Evolutionary conservation across 345 rosid species (phyloP).

Genomic region (Pseudoturritis turrita): DNA sequence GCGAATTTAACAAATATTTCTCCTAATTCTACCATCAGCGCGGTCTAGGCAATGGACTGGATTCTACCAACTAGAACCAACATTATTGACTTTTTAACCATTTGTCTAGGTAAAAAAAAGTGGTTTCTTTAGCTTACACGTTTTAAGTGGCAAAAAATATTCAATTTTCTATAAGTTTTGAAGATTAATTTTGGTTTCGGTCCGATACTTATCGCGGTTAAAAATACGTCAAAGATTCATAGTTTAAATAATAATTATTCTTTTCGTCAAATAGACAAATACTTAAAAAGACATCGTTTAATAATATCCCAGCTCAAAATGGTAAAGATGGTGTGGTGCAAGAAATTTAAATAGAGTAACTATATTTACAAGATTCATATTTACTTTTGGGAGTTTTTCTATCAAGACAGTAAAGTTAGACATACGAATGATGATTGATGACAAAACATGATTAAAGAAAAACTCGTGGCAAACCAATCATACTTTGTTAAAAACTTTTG

Average conservation of each 20-base stretch:
- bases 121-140: no score
- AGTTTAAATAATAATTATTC: neutral
- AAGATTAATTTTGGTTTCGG: neutral
- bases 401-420: constrained; percentile 1
- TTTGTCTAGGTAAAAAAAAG: no score
- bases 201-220: neutral
- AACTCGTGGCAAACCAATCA: constrained; percentile 30
- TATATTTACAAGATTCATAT: neutral
- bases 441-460: constrained; percentile 23
- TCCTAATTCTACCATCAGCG: no score
- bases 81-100: no score
- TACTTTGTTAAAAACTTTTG: constrained; percentile 19
- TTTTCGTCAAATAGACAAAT: neutral
- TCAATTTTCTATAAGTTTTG: no score
- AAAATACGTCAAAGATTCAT: neutral
- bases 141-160: no score
- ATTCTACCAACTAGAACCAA: no score
- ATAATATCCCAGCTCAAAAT: neutral
- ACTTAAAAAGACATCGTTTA: neutral
- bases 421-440: constrained; percentile 5
- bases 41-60: no score
- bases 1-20: no score
- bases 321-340: neutral
- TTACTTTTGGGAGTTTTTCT: neutral
- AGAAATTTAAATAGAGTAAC: neutral